These are phyloP conservation scores for Colletotrichum destructivum DNA, from an alignment of 2,329 filamentous ascomycete species.

Conservation along the genomic window DNA sequence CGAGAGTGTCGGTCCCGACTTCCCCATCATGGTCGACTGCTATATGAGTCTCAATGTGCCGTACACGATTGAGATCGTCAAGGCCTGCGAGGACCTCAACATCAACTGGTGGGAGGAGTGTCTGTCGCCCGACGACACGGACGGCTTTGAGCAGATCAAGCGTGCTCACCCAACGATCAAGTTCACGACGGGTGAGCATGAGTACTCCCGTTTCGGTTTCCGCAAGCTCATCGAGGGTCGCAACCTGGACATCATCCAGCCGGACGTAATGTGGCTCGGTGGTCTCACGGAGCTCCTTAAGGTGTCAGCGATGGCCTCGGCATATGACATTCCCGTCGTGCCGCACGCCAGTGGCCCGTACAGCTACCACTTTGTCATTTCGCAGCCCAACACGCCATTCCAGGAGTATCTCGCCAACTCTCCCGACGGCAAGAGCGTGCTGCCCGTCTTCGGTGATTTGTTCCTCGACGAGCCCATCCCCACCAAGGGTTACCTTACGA, in stretches of 20 bases:
- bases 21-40: constrained; percentile 95
- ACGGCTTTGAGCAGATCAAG: constrained; percentile 92
- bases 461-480: constrained; percentile 94
- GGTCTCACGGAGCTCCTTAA: constrained; percentile 93
- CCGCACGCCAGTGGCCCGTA: constrained; percentile 96
- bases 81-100: constrained; percentile 85
- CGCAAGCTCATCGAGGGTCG: constrained; percentile 93
- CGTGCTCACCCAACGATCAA: constrained; percentile 90
- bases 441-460: constrained; percentile 92
- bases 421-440: constrained; percentile 88
- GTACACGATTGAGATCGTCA: constrained; percentile 92
- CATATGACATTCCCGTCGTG: constrained; percentile 94
- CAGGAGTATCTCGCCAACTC: constrained; percentile 97
- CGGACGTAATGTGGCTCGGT: constrained; percentile 98
- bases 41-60: constrained; percentile 96
- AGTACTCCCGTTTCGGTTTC: constrained; percentile 95
- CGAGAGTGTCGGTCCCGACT: constrained; percentile 88
- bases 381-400: constrained; percentile 93
- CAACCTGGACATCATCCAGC: constrained; percentile 94
- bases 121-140: constrained; percentile 90
- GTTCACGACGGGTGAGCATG: constrained; percentile 96
- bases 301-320: constrained; percentile 88
- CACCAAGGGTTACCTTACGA: constrained; percentile 83
- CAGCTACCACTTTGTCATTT: constrained; percentile 96
- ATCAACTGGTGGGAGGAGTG: constrained; percentile 99